Conservation (phyloP, 306 rosid species). For the Luffa aegyptiaca region DNA sequence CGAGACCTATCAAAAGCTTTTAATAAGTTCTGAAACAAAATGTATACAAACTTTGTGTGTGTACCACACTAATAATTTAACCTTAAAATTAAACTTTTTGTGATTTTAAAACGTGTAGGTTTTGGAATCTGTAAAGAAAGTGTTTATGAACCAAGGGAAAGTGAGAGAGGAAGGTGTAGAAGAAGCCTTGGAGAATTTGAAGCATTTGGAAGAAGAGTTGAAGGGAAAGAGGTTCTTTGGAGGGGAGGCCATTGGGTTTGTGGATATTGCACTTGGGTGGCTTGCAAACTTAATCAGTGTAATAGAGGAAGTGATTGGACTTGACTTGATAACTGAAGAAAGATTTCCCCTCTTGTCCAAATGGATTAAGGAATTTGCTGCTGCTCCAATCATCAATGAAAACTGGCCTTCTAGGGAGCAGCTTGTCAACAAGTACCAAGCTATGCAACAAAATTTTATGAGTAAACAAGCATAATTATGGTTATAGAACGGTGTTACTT, state of each 20-base stretch:
- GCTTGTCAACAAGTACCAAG: constrained; percentile 15
- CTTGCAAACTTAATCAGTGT: neutral
- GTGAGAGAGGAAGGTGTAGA: constrained; percentile 1
- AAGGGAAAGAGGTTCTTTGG: constrained; percentile 7
- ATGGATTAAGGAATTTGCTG: constrained; percentile 16
- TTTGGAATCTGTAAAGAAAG: neutral
- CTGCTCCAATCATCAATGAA: constrained; percentile 18
- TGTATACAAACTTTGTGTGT: too few relatives aligned
- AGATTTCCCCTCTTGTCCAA: constrained; percentile 11
- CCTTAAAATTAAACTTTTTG: too few relatives aligned
- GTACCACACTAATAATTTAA: too few relatives aligned
- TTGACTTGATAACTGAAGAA: constrained; percentile 1
- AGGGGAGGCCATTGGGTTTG: constrained; percentile 1
- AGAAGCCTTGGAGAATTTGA: neutral
- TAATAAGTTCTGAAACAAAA: too few relatives aligned
- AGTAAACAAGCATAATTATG: neutral
- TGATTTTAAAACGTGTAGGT: too few relatives aligned
- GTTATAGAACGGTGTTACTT: neutral
- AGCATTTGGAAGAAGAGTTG: constrained; percentile 7
- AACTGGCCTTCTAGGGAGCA: constrained; percentile 21
- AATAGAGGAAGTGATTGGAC: neutral
- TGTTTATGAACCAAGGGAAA: neutral
- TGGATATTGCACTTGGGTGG: constrained; percentile 4
- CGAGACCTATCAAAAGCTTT: too few relatives aligned
- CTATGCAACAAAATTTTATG: neutral